phyloP scores from a whole-genome alignment of 495 filamentous ascomycete genomes.

The Letharia lupina region DNA sequence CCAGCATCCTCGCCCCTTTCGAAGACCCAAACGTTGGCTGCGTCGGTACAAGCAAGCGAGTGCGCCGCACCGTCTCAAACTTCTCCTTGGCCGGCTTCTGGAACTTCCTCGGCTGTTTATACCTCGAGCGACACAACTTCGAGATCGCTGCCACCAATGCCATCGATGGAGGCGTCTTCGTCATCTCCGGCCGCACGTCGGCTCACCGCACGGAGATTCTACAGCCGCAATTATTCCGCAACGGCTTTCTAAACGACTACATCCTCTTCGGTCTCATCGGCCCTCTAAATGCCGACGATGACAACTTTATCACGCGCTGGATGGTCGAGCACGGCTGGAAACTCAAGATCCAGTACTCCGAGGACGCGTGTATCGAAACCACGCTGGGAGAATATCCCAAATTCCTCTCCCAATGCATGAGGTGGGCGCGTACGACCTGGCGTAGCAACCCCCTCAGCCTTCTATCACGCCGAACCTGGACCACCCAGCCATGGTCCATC shows the following conservation, averaged over 20 bases:
- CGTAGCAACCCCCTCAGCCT: conserved; percentile 52
- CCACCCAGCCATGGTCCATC: conserved; percentile 49
- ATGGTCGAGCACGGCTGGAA: conserved; percentile 47
- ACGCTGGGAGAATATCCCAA: conserved; percentile 48
- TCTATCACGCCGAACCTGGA: conserved; percentile 38
- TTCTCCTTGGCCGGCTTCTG: conserved; percentile 32
- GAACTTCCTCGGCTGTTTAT: conserved; percentile 45
- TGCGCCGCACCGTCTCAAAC: conserved; percentile 29
- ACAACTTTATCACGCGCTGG: conserved; percentile 63
- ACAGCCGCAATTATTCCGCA: conserved; percentile 36
- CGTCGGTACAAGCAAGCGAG: conserved; percentile 46
- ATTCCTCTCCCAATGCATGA: conserved; percentile 50
- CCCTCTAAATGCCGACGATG: conserved; percentile 54
- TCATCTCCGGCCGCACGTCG: conserved; percentile 46
- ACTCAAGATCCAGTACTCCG: conserved; percentile 53
- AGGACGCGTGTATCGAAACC: conserved; percentile 50
- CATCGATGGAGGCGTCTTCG: conserved; percentile 48
- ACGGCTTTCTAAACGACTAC: conserved; percentile 49
- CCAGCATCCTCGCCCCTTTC: conserved; percentile 43
- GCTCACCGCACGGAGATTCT: conserved; percentile 43
- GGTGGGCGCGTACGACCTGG: conserved; percentile 60
- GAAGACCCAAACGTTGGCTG: conserved; percentile 40
- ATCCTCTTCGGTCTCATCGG: conserved; percentile 39
- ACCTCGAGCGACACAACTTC: conserved; percentile 51
- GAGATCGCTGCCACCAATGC: conserved; percentile 46